phyloP scores from a whole-genome alignment of 2,329 filamentous ascomycete genomes.

The Chalaropsis thielavioides region DNA sequence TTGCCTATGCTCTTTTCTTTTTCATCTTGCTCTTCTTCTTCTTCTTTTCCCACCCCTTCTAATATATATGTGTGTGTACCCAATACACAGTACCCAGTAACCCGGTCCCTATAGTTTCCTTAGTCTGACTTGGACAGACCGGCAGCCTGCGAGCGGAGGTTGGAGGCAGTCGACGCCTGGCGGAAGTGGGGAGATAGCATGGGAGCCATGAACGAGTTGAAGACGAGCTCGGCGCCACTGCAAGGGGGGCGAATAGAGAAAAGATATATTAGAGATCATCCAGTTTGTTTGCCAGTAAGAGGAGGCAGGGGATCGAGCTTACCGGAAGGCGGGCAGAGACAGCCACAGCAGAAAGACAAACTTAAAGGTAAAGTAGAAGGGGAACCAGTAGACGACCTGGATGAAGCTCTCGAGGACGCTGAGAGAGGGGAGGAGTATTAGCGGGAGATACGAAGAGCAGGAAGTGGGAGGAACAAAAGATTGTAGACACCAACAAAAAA shows the following conservation, averaged over 20 bases:
- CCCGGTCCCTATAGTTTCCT: slow-evolving; percentile 21
- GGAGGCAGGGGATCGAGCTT: slow-evolving; percentile 33
- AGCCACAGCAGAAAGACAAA: slow-evolving; percentile 96
- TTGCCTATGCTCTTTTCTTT: not conserved
- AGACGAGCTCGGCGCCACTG: slow-evolving; percentile 90
- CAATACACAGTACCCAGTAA: not conserved
- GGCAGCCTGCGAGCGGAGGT: slow-evolving; percentile 68
- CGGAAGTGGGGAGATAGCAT: slow-evolving; percentile 85
- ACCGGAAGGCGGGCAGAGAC: slow-evolving; percentile 86
- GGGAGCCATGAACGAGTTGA: slow-evolving; percentile 88
- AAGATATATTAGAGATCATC: slow-evolving; percentile 15
- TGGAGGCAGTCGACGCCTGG: slow-evolving; percentile 59
- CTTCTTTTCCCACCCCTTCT: not conserved
- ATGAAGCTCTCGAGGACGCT: slow-evolving; percentile 67
- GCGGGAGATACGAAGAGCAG: not conserved
- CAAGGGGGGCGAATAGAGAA: not conserved
- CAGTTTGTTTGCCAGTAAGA: not conserved
- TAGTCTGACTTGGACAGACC: slow-evolving; percentile 59
- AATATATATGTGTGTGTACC: not conserved
- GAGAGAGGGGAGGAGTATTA: too few relatives aligned
- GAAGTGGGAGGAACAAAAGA: too few relatives aligned
- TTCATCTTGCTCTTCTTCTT: too few relatives aligned
- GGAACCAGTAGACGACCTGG: slow-evolving; percentile 84
- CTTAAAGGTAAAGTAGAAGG: slow-evolving; percentile 99
- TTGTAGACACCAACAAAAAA: too few relatives aligned